Conservation (phyloP, 2,329 filamentous ascomycete species). For the Fusarium staphyleae region DNA sequence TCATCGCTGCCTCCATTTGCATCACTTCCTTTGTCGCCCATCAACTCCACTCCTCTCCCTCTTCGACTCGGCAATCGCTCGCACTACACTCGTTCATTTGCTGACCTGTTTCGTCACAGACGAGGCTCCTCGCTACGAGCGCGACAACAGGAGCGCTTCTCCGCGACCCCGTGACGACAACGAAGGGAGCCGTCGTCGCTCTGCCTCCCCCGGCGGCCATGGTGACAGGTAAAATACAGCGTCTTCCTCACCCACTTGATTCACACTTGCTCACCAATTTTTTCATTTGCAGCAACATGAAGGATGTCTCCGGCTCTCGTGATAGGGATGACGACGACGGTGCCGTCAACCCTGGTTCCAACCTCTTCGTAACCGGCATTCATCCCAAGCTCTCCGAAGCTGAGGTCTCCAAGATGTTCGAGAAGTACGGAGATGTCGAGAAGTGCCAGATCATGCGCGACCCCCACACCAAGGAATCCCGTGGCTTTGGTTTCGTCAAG, state of each 20-base stretch:
- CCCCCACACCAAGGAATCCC: conserved; percentile 97
- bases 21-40: conserved; percentile 4
- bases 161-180: conserved; percentile 69
- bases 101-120: conserved; percentile 52
- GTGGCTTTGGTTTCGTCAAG: conserved; percentile 99
- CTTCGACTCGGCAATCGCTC: not conserved
- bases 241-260: not conserved
- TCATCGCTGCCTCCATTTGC: conserved; percentile 3
- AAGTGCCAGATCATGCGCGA: conserved; percentile 99
- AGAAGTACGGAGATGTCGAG: conserved; percentile 98
- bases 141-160: conserved; percentile 71
- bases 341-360: conserved; percentile 90
- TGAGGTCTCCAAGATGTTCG: conserved; percentile 93
- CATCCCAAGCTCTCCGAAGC: conserved; percentile 89
- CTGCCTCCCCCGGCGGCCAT: conserved; percentile 65
- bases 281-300: conserved; percentile 50
- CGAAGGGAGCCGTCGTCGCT: conserved; percentile 66
- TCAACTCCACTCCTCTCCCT: not conserved
- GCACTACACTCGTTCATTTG: not conserved
- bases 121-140: conserved; percentile 70
- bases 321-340: conserved; percentile 78
- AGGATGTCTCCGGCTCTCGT: conserved; percentile 60
- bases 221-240: conserved; percentile 41
- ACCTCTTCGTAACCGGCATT: conserved; percentile 98
- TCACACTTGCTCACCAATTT: conserved; percentile 16